phyloP scores from a whole-genome alignment of 2,329 filamentous ascomycete species.

The Alternaria metachromatica region DNA sequence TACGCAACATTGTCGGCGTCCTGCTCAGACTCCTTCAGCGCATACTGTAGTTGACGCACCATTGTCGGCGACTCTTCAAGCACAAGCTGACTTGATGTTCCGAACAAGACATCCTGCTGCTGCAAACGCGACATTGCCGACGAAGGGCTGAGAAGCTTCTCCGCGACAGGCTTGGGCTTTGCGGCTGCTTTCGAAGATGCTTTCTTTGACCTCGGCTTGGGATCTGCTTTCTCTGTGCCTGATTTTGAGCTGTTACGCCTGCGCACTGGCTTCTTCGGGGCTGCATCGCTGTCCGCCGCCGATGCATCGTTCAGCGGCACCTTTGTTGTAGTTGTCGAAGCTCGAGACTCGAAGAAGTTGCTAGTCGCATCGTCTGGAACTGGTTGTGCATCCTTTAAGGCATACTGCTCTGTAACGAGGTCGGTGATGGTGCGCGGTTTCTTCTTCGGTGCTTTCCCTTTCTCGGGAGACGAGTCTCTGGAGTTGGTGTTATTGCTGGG shows the following conservation, averaged over 20 bases:
- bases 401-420: slow-evolving; percentile 46
- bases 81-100: slow-evolving; percentile 50
- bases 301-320: slow-evolving; percentile 36
- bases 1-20: slow-evolving; percentile 13
- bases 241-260: slow-evolving; percentile 33
- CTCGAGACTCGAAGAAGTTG: slow-evolving; percentile 34
- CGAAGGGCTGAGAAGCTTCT: slow-evolving; percentile 48
- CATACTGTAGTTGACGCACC: slow-evolving; percentile 45
- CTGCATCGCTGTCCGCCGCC: slow-evolving; percentile 6
- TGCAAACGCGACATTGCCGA: slow-evolving; percentile 36
- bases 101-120: slow-evolving; percentile 48
- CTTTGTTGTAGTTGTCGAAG: slow-evolving; percentile 26
- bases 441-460: slow-evolving; percentile 47
- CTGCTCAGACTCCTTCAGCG: slow-evolving; percentile 43
- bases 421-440: slow-evolving; percentile 50
- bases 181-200: slow-evolving; percentile 31
- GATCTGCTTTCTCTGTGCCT: slow-evolving; percentile 15
- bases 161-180: slow-evolving; percentile 35
- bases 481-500: slow-evolving; percentile 29
- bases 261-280: slow-evolving; percentile 23
- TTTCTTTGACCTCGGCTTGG: slow-evolving; percentile 32
- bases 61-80: slow-evolving; percentile 47
- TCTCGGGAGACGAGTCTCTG: slow-evolving; percentile 36
- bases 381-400: slow-evolving; percentile 9
- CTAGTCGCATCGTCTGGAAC: slow-evolving; percentile 17